phyloP scores from a whole-genome alignment of 805 yeast genomes.

The Spathaspora hagerdaliae region DNA sequence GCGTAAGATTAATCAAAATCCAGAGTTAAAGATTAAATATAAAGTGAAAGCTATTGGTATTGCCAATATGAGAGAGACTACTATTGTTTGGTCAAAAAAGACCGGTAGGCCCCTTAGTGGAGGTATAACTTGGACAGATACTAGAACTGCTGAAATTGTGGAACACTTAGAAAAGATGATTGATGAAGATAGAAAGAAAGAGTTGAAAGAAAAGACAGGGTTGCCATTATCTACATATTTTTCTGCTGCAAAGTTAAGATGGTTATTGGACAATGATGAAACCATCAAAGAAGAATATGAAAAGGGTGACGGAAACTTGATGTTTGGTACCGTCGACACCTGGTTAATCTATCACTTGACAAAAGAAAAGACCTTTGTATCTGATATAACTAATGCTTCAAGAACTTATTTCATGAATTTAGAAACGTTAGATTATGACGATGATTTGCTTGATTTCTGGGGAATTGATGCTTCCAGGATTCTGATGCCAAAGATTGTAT shows the following conservation, averaged over 20 bases:
- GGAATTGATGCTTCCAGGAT: constrained; percentile 67
- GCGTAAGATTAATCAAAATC: constrained; percentile 51
- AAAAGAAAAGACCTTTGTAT: constrained; percentile 60
- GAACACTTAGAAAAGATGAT: constrained; percentile 53
- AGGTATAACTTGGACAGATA: constrained; percentile 96
- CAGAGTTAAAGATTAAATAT: constrained; percentile 49
- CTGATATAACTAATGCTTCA: constrained; percentile 90
- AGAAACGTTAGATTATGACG: constrained; percentile 70
- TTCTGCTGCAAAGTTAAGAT: constrained; percentile 82
- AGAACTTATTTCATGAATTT: constrained; percentile 89
- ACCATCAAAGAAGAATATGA: constrained; percentile 65
- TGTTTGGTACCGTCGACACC: constrained; percentile 93
- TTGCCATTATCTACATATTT: constrained; percentile 88
- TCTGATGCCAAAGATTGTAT: constrained; percentile 68
- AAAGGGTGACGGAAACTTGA: constrained; percentile 62
- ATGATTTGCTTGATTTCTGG: constrained; percentile 72
- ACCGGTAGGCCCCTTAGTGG: constrained; percentile 81
- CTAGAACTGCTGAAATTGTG: constrained; percentile 75
- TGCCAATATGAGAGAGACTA: constrained; percentile 95
- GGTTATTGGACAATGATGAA: constrained; percentile 82
- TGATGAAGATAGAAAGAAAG: constrained; percentile 51
- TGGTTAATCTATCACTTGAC: constrained; percentile 90
- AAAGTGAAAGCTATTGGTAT: constrained; percentile 75
- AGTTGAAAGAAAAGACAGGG: constrained; percentile 66
- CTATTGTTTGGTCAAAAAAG: constrained; percentile 77